These are phyloP conservation scores for Ambispora gerdemannii DNA, from an alignment of 192 early-diverging fungal species.

Conservation along the genomic window DNA sequence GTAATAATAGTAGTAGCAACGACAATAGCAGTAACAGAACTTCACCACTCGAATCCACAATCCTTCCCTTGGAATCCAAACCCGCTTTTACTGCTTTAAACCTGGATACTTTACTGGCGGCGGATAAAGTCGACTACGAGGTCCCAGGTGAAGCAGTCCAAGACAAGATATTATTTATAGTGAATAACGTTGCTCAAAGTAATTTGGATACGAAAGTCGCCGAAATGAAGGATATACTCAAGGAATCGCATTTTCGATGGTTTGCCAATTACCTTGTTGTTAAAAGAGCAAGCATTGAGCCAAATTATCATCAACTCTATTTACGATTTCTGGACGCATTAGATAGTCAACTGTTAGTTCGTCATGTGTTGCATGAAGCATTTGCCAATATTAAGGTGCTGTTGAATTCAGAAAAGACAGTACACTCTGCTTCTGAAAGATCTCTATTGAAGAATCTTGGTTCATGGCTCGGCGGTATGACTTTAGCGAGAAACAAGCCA, in stretches of 20 bases:
- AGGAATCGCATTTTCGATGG: constrained; percentile 73
- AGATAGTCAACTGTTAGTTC: constrained; percentile 59
- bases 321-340: constrained; percentile 78
- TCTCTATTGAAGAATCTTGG: constrained; percentile 93
- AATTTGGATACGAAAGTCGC: constrained; percentile 77
- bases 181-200: constrained; percentile 90
- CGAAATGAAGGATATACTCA: constrained; percentile 74
- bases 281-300: constrained; percentile 93
- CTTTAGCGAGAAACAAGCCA: constrained; percentile 91
- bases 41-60: constrained; percentile 32
- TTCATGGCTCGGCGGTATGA: constrained; percentile 95
- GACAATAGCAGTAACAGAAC: constrained; percentile 20
- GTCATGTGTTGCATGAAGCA: constrained; percentile 86
- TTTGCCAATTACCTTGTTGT: constrained; percentile 94
- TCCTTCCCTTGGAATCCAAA: constrained; percentile 12
- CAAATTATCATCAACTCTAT: constrained; percentile 95
- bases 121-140: constrained; percentile 47
- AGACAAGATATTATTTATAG: constrained; percentile 95
- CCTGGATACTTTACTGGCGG: constrained; percentile 52
- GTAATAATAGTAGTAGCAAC: neutral
- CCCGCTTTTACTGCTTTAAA: constrained; percentile 64
- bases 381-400: constrained; percentile 82
- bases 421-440: constrained; percentile 84
- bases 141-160: constrained; percentile 41
- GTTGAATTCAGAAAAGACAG: constrained; percentile 90